phyloP scores from a whole-genome alignment of 768 basidiomycete genomes.

The Boletus edulis region DNA sequence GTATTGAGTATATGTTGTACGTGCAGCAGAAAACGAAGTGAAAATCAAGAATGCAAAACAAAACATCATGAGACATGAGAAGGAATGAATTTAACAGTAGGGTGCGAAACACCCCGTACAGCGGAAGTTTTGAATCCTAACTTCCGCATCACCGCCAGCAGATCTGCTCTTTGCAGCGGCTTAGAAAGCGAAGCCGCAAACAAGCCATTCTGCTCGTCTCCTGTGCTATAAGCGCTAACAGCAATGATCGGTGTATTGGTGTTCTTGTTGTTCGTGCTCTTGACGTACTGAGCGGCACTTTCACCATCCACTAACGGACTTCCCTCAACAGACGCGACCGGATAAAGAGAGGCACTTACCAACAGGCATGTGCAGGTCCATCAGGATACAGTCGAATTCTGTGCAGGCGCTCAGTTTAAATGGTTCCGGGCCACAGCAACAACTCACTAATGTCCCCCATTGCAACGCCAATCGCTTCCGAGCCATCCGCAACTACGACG shows the following conservation, averaged over 20 bases:
- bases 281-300: conserved; percentile 95
- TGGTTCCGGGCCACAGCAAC: background rate
- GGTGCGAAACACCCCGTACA: conserved; percentile 51
- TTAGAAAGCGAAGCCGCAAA: conserved; percentile 85
- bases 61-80: conserved; percentile 26
- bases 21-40: conserved; percentile 33
- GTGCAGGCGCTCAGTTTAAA: conserved; percentile 9
- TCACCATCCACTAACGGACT: conserved; percentile 79
- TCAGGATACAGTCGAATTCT: conserved; percentile 96
- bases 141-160: conserved; percentile 77
- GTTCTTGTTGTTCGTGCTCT: conserved; percentile 95
- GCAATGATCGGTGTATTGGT: conserved; percentile 90
- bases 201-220: conserved; percentile 65
- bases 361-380: conserved; percentile 95
- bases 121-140: conserved; percentile 90
- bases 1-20: conserved; percentile 32
- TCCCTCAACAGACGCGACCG: conserved; percentile 6
- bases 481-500: conserved; percentile 93
- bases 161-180: conserved; percentile 85
- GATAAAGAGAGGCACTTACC: conserved; percentile 47
- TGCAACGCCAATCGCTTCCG: conserved; percentile 94
- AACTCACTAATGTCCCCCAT: conserved; percentile 95
- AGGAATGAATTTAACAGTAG: conserved; percentile 52
- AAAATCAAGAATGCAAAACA: conserved; percentile 24
- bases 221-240: conserved; percentile 82